Percentiles rank a stretch among this genome's conserved stretches.
Conservation (phyloP, 441 rosid genomes). For the Pelargonium australe region DNA sequence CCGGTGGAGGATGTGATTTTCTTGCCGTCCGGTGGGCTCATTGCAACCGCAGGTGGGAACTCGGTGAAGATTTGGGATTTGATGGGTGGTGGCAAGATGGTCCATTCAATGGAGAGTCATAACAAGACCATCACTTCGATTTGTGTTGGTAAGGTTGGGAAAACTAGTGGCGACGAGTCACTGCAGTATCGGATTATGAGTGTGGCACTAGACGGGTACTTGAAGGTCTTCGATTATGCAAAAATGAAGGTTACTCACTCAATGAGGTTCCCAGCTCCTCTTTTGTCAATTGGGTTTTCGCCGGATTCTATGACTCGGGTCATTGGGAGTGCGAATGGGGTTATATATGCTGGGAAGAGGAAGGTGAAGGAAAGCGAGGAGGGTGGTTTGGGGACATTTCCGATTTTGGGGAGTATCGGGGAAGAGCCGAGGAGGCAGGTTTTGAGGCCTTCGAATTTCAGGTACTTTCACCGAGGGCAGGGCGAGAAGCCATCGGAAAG, state of each 20-base stretch:
- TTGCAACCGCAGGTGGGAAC: constrained; percentile 80
- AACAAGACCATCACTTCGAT: constrained; percentile 84
- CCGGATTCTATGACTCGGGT: constrained; percentile 52
- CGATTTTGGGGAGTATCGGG: constrained; percentile 30
- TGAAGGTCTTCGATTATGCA: constrained; percentile 82
- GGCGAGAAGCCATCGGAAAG: constrained; percentile 61
- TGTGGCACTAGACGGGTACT: constrained; percentile 79
- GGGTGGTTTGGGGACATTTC: constrained; percentile 24
- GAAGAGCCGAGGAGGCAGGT: constrained; percentile 39
- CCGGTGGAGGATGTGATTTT: constrained; percentile 88
- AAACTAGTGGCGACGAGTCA: constrained; percentile 32
- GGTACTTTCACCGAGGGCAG: constrained; percentile 84
- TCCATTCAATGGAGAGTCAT: constrained; percentile 77
- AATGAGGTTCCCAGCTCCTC: constrained; percentile 82
- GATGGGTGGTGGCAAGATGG: constrained; percentile 76
- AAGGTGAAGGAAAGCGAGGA: constrained; percentile 49
- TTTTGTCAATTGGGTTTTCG: constrained; percentile 66
- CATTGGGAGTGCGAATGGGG: constrained; percentile 70
- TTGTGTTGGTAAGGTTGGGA: constrained; percentile 50
- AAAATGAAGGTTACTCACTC: constrained; percentile 76
- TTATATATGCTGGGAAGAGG: constrained; percentile 62
- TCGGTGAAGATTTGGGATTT: constrained; percentile 86
- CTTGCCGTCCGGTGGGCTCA: constrained; percentile 75
- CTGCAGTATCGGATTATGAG: constrained; percentile 61
- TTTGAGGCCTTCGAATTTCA: constrained; percentile 47